These are phyloP conservation scores for Acer campestre DNA, from an alignment of 345 rosid genomes.

Conservation along the genomic window DNA sequence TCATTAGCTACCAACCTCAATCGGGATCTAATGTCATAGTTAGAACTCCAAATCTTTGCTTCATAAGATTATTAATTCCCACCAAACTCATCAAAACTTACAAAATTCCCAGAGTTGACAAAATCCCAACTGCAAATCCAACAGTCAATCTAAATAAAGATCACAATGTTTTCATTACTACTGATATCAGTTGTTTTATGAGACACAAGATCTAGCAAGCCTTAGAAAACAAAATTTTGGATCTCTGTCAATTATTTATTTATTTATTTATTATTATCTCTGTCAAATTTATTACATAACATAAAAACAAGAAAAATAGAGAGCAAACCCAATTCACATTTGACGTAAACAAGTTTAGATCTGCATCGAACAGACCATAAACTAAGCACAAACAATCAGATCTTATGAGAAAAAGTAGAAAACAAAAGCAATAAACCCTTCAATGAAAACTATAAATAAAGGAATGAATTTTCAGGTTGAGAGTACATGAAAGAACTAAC, in stretches of 20 bases:
- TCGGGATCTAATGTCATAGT: not conserved
- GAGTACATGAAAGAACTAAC: conserved; percentile 9
- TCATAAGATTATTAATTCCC: not conserved
- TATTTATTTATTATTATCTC: not conserved
- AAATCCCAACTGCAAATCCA: not conserved
- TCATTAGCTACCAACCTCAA: not conserved
- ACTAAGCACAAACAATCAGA: not conserved
- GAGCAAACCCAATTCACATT: conserved; percentile 8
- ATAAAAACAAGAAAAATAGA: not conserved
- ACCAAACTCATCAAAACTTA: not conserved
- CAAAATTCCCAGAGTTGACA: not conserved
- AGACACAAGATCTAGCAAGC: conserved; percentile 11
- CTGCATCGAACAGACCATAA: not conserved
- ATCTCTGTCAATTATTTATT: not conserved
- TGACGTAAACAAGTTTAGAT: conserved; percentile 13
- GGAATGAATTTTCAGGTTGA: not conserved
- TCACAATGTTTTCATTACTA: not conserved
- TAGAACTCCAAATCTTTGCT: not conserved
- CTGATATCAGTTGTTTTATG: not conserved
- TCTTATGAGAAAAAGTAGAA: not conserved
- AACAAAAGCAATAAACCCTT: not conserved
- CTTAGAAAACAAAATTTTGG: not conserved
- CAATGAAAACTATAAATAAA: not conserved
- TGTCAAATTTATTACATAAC: not conserved
- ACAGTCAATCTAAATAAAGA: not conserved